Percentiles rank a stretch among this genome's conserved stretches.
These are phyloP conservation scores for Rutidosis leptorrhynchoides DNA, from an alignment of 129 eudicot species.

Conservation along the genomic window DNA sequence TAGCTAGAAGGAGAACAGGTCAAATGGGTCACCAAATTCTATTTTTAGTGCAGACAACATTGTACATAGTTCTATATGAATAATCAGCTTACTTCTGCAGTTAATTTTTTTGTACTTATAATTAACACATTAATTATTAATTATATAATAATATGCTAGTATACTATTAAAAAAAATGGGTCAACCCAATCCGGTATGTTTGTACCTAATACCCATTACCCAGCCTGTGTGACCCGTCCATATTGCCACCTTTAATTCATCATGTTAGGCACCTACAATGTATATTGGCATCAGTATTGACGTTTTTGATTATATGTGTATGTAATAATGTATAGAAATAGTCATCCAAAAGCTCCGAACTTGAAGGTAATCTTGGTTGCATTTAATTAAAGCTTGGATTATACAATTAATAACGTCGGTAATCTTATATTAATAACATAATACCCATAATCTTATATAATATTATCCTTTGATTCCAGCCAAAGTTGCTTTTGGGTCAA, in stretches of 20 bases:
- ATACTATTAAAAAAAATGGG: no score
- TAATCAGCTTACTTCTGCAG: not conserved
- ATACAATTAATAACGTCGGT: conserved; percentile 20
- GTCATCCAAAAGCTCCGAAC: conserved; percentile 19
- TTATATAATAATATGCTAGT: no score
- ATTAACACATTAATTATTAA: not conserved
- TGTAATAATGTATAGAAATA: not conserved
- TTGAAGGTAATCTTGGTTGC: not conserved
- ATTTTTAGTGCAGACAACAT: not conserved
- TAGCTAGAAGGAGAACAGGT: not conserved
- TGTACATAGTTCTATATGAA: not conserved
- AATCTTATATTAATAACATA: conserved; percentile 25
- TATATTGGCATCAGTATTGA: not conserved
- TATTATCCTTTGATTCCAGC: conserved; percentile 33
- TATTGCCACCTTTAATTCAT: not conserved
- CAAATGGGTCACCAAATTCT: not conserved
- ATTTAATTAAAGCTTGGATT: conserved; percentile 4
- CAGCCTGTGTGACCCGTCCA: not conserved
- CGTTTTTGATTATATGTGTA: not conserved
- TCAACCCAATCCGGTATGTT: not conserved
- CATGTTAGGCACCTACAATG: no score
- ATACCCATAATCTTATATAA: conserved; percentile 27
- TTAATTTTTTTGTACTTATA: no score
- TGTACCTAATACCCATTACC: not conserved
- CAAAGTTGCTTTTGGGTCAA: conserved; percentile 40